These are phyloP conservation scores for Draba incana DNA, from an alignment of 345 rosid species.

Conservation along the genomic window DNA sequence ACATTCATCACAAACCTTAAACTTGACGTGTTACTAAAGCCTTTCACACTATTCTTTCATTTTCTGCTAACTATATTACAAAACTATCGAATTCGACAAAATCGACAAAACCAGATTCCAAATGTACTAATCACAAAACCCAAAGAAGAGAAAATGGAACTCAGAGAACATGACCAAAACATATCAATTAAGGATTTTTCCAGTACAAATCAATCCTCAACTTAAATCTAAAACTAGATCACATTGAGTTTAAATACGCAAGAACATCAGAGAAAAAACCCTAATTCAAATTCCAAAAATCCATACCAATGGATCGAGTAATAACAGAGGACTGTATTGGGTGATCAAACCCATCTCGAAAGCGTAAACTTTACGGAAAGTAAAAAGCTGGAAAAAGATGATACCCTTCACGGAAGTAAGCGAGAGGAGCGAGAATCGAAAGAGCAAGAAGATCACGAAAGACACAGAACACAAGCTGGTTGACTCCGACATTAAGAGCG, in stretches of 20 bases:
- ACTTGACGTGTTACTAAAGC: not conserved
- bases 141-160: not conserved
- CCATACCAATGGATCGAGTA: not conserved
- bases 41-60: constrained; percentile 1
- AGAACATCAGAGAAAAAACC: constrained; percentile 6
- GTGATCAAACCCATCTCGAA: constrained; percentile 5
- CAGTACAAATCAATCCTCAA: not conserved
- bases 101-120: constrained; percentile 16
- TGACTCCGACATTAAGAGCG: constrained; percentile 93
- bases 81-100: not conserved
- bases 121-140: not conserved
- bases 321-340: too few species aligned
- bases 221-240: not conserved
- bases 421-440: constrained; percentile 82
- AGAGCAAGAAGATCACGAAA: constrained; percentile 92
- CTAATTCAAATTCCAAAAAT: not conserved
- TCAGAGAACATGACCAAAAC: not conserved
- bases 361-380: constrained; percentile 3
- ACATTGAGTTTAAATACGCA: constrained; percentile 7
- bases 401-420: constrained; percentile 87
- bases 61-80: not conserved
- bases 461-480: constrained; percentile 96
- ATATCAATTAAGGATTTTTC: not conserved
- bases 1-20: constrained; percentile 17
- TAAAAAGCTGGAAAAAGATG: not conserved